Evolutionary conservation across 179 eudicot genomes (phyloP), one percentile per base, ranked within the genome.

Genomic region (Nepenthes alata): DNA sequence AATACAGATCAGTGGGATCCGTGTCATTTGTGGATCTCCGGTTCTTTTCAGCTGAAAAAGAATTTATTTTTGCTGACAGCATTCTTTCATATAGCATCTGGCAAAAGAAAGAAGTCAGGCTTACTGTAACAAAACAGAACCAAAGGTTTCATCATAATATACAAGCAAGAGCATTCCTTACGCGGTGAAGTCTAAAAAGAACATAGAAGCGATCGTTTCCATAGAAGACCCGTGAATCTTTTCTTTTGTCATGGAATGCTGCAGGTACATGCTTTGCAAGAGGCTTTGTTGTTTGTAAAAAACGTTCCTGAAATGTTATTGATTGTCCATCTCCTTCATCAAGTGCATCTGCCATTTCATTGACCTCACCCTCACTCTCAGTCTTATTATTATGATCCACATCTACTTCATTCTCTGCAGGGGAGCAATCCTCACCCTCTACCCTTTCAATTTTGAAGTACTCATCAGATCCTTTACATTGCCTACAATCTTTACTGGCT

Each of bases 141-240:
- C 53, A 37, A 39, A 61, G 41, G 50, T 38, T 61, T 66, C 25
- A 73, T 34, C 53, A 64, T 25, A 25, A 13, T 61, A 35, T 44
- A 11, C 58, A 15, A 55, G 10, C n/a, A 37, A 51, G 65, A 62
- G 48, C 3, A 37, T 25, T 57, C 41, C 84, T 70, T 80, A 89
- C 98, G 57, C 79, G 96, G 78, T 89, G 96, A 65, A 93, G 88
- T 72, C 96, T 81, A 64, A 93, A 80, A 59, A 93, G 84, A 47
- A 89, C 86, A 81, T 91, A 89, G 72, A 85, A 81, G 57, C 85
- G 74, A 70, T 93, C 95, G 69, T 77, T 89, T 64, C 93, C 96
- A 70, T 89, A 89, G 60, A 93, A 89, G 37, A 93, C 69, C 39
- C 77, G 73, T 55, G 89, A 80, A 47, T 62, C 73, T 67, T 69